These are phyloP conservation scores for Trichoderma brevicompactum DNA, from an alignment of 2,329 filamentous ascomycete genomes.

Conservation along the genomic window DNA sequence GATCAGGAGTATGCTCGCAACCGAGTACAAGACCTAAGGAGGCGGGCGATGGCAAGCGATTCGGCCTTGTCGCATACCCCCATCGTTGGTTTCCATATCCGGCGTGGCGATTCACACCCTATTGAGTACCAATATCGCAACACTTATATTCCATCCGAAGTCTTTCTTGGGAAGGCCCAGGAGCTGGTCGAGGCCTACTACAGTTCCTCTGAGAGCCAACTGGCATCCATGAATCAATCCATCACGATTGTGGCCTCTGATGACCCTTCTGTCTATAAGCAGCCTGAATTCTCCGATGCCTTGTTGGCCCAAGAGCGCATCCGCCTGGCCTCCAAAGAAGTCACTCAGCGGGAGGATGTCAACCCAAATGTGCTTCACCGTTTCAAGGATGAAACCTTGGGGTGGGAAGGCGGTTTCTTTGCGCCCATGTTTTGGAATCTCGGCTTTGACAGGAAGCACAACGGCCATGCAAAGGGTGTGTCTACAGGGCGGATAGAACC, in stretches of 20 bases:
- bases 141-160: constrained; percentile 75
- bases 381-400: constrained; percentile 75
- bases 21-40: constrained; percentile 61
- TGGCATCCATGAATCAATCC: constrained; percentile 44
- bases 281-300: constrained; percentile 63
- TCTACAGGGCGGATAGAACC: constrained; percentile 32
- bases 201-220: constrained; percentile 48
- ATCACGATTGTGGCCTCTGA: constrained; percentile 75
- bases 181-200: constrained; percentile 57
- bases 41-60: constrained; percentile 49
- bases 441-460: constrained; percentile 55
- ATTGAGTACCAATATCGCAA: constrained; percentile 75
- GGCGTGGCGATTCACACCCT: constrained; percentile 78
- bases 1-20: constrained; percentile 68
- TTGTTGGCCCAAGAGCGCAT: constrained; percentile 75
- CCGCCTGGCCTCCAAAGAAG: constrained; percentile 69
- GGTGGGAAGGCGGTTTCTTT: constrained; percentile 90
- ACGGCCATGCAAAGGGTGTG: constrained; percentile 41
- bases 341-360: constrained; percentile 46
- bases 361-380: constrained; percentile 60
- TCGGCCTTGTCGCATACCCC: constrained; percentile 45
- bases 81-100: constrained; percentile 74
- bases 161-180: constrained; percentile 65
- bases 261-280: constrained; percentile 74
- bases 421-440: constrained; percentile 80